Conservation (phyloP, 495 filamentous ascomycete genomes). For the Pseudomonodictys pantanalensis region DNA sequence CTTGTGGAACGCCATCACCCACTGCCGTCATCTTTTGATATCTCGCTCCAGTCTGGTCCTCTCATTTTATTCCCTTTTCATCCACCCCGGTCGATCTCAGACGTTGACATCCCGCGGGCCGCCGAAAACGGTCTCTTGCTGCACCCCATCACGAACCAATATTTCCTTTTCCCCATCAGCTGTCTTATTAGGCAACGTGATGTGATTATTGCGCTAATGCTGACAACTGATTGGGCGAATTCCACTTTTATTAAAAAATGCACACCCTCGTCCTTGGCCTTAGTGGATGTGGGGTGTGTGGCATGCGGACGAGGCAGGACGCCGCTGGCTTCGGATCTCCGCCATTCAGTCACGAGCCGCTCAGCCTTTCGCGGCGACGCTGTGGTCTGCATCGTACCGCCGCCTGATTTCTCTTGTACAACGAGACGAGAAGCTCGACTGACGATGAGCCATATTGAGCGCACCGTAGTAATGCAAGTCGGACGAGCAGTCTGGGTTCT, state of each 20-base stretch:
- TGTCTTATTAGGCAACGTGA: slow-evolving; percentile 5
- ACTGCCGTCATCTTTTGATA: not conserved
- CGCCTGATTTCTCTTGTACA: too few relatives aligned
- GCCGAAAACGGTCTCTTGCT: slow-evolving; percentile 1
- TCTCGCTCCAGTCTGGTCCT: not conserved
- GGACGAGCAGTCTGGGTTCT: not conserved
- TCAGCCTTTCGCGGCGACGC: too few relatives aligned
- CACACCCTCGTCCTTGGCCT: slow-evolving; percentile 1
- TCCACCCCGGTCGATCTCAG: not conserved
- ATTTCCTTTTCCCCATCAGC: slow-evolving; percentile 16
- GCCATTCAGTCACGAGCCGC: too few relatives aligned
- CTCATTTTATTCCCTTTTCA: not conserved
- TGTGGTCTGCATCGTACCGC: too few relatives aligned
- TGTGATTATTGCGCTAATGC: slow-evolving; percentile 2
- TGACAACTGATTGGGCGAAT: slow-evolving; percentile 22
- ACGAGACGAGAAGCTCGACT: too few relatives aligned
- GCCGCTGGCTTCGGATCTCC: too few relatives aligned
- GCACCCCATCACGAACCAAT: slow-evolving; percentile 28
- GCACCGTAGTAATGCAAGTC: too few relatives aligned
- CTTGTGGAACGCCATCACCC: not conserved
- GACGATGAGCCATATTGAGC: too few relatives aligned
- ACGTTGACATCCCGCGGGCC: slow-evolving; percentile 20
- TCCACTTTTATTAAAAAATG: not conserved
- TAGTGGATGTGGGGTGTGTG: not conserved
- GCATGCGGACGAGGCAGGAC: not conserved